phyloP scores from a whole-genome alignment of 106 monocot species.

The Platanthera zijinensis region DNA sequence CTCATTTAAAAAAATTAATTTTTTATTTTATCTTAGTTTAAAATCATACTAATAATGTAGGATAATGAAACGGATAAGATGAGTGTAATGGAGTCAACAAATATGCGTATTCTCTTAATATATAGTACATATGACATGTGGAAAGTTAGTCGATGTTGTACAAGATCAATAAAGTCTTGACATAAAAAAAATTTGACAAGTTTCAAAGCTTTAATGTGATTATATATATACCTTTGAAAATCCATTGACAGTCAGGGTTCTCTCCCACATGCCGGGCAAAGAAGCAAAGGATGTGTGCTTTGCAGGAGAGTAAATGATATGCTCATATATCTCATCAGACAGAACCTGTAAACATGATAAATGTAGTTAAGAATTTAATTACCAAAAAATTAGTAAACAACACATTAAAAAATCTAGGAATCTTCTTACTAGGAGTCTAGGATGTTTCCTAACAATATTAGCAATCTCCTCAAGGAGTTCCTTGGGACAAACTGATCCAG shows the following conservation, averaged over 20 bases:
- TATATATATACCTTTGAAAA: slow-evolving; percentile 74
- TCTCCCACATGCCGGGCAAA: slow-evolving; percentile 91
- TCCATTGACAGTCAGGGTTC: slow-evolving; percentile 96
- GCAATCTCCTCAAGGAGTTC: slow-evolving; percentile 86
- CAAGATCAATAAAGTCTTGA: neutral
- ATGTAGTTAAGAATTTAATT: neutral
- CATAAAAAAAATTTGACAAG: neutral
- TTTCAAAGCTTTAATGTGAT: neutral
- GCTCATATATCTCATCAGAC: slow-evolving; percentile 99
- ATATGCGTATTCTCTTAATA: too few species aligned
- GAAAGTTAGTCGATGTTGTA: neutral
- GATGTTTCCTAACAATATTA: slow-evolving; percentile 79
- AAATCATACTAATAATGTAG: neutral
- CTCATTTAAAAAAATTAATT: too few species aligned
- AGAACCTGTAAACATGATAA: slow-evolving; percentile 46
- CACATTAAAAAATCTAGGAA: neutral
- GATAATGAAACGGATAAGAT: neutral
- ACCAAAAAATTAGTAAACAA: neutral
- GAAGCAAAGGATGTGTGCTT: slow-evolving; percentile 95
- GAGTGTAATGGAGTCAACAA: neutral
- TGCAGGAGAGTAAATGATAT: slow-evolving; percentile 91
- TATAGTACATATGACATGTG: neutral
- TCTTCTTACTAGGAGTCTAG: slow-evolving; percentile 75
- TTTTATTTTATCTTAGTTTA: too few species aligned
- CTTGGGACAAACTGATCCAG: slow-evolving; percentile 90